Conservation (phyloP, 2,329 filamentous ascomycete genomes). For the Hypocrella siamensis region DNA sequence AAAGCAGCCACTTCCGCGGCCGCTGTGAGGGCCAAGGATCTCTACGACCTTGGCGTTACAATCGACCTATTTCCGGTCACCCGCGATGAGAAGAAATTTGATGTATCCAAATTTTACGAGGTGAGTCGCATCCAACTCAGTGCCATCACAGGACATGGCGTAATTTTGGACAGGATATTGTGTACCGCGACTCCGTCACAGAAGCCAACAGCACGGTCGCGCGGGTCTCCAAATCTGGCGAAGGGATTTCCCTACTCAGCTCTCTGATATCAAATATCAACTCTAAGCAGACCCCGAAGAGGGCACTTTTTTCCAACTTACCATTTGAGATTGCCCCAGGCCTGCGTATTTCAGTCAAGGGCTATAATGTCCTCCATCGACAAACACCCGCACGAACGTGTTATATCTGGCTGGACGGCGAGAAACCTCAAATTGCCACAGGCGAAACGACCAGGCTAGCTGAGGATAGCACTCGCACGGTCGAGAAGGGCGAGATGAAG, state of each 20-base stretch:
- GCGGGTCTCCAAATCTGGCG: constrained; percentile 49
- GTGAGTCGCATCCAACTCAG: constrained; percentile 27
- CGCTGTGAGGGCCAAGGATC: constrained; percentile 76
- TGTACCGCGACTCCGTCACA: constrained; percentile 64
- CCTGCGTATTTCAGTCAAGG: constrained; percentile 78
- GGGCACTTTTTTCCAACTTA: constrained; percentile 76
- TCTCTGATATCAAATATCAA: constrained; percentile 78
- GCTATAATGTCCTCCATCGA: constrained; percentile 76
- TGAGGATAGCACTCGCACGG: constrained; percentile 58
- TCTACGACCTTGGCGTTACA: constrained; percentile 82
- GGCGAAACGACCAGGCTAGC: constrained; percentile 61
- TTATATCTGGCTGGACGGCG: constrained; percentile 80
- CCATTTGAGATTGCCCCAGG: constrained; percentile 75
- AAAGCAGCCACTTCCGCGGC: constrained; percentile 62
- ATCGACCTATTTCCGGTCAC: constrained; percentile 92
- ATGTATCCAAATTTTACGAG: constrained; percentile 80
- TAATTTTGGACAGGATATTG: constrained; percentile 50
- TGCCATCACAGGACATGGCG: not conserved
- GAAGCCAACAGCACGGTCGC: constrained; percentile 42
- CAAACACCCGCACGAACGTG: constrained; percentile 70
- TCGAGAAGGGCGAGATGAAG: constrained; percentile 68
- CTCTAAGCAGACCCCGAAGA: constrained; percentile 73
- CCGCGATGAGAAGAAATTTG: constrained; percentile 53
- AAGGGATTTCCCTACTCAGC: constrained; percentile 64
- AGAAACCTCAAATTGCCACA: constrained; percentile 64